A percentile compares a stretch with the other conserved stretches of the same genome.
These are phyloP conservation scores for Canavalia ensiformis DNA, from an alignment of 306 rosid species.

Conservation along the genomic window DNA sequence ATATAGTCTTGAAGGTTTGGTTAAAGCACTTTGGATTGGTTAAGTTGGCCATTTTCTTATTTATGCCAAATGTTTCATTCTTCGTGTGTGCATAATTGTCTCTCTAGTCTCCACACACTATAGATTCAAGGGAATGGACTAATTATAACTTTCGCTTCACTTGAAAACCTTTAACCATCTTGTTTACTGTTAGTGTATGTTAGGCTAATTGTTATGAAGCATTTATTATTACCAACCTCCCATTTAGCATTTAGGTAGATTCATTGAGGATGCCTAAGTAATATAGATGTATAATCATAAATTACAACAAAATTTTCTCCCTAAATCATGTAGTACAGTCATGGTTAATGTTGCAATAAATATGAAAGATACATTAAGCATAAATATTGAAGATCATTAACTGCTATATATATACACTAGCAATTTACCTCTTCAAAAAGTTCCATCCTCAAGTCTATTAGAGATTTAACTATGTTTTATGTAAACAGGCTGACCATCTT, in stretches of 20 bases:
- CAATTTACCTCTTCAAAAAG: not conserved
- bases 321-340: not conserved
- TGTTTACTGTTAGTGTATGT: not conserved
- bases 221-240: not conserved
- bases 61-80: not conserved
- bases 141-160: not conserved
- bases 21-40: not conserved
- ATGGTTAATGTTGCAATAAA: not conserved
- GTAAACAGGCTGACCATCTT: conserved; percentile 88
- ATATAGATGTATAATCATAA: not conserved
- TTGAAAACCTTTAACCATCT: not conserved
- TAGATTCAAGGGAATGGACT: not conserved
- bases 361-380: conserved; percentile 2
- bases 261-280: not conserved
- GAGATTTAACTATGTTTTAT: conserved; percentile 26
- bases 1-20: not conserved
- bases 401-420: not conserved
- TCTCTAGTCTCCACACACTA: not conserved
- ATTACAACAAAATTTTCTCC: not conserved
- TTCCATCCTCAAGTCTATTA: conserved; percentile 13
- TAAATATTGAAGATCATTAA: conserved; percentile 14
- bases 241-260: conserved; percentile 5
- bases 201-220: not conserved
- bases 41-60: conserved; percentile 6
- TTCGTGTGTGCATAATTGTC: not conserved